Conservation (phyloP, 2,329 filamentous ascomycete species). For the Diaporthe helianthi region DNA sequence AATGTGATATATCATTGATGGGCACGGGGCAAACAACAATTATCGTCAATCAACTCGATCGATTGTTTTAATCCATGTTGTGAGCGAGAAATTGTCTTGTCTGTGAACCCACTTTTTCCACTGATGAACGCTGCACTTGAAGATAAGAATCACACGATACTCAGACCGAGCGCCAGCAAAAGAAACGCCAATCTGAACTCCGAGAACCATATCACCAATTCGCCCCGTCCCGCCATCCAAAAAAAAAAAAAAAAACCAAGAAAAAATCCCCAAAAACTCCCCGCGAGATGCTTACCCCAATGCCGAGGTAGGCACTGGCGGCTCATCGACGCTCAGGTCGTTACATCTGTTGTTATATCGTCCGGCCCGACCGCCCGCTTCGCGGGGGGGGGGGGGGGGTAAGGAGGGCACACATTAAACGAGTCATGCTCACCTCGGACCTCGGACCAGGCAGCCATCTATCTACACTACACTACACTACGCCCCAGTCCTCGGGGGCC, state of each 20-base stretch:
- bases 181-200: slow-evolving; percentile 9
- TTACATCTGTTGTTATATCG: not conserved
- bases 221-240: not conserved
- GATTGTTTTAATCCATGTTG: not conserved
- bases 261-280: not conserved
- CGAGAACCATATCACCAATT: not conserved
- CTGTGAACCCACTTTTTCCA: not conserved
- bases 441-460: not conserved
- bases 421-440: not conserved
- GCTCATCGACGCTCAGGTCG: slow-evolving; percentile 4
- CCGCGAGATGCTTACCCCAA: not conserved
- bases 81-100: not conserved
- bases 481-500: slow-evolving; percentile 46
- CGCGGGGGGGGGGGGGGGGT: too few relatives aligned
- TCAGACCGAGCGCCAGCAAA: slow-evolving; percentile 1
- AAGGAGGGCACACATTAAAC: too few relatives aligned
- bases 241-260: not conserved
- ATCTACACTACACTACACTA: too few relatives aligned
- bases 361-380: not conserved
- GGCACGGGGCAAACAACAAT: not conserved
- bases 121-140: not conserved
- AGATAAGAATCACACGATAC: not conserved
- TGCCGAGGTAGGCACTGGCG: not conserved
- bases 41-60: not conserved
- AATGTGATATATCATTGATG: too few relatives aligned